These are phyloP conservation scores for Trebouxia sp. DNA, from an alignment of 139 green algal species.

Conservation along the genomic window DNA sequence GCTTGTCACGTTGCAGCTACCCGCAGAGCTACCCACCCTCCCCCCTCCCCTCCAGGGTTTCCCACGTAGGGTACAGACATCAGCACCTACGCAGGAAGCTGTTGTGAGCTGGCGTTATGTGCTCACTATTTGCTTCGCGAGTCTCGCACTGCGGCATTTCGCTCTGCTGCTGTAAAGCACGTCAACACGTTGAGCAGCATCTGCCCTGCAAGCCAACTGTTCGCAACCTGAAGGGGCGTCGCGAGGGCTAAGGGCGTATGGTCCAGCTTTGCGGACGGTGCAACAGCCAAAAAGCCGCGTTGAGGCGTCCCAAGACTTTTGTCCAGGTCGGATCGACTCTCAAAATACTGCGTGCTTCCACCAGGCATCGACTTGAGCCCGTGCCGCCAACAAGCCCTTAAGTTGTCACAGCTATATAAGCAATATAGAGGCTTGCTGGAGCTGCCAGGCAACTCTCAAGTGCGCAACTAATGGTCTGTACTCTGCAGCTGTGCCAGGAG, in stretches of 20 bases:
- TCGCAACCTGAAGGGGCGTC: neutral
- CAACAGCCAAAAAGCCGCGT: conserved; percentile 45
- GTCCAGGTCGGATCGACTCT: conserved; percentile 49
- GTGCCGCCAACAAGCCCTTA: neutral
- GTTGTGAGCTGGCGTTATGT: no score
- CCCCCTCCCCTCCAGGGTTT: no score
- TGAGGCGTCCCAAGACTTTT: conserved; percentile 74
- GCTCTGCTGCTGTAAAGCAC: neutral
- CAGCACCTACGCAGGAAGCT: no score
- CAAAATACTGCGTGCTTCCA: neutral
- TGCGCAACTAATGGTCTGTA: neutral
- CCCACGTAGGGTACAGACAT: no score
- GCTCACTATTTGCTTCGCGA: no score
- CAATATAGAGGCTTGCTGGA: no score
- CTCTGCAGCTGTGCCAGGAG: conserved; percentile 77
- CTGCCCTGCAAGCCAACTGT: neutral
- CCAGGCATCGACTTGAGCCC: neutral
- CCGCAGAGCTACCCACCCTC: no score
- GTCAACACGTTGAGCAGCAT: neutral
- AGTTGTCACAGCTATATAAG: neutral
- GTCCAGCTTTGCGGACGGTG: conserved; percentile 26
- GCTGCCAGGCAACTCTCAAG: neutral
- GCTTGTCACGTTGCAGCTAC: no score
- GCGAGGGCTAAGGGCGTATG: neutral
- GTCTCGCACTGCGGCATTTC: no score